Base-by-base conservation (phyloP, 208 protist species). In the Trypanosoma conorhini region DNA sequence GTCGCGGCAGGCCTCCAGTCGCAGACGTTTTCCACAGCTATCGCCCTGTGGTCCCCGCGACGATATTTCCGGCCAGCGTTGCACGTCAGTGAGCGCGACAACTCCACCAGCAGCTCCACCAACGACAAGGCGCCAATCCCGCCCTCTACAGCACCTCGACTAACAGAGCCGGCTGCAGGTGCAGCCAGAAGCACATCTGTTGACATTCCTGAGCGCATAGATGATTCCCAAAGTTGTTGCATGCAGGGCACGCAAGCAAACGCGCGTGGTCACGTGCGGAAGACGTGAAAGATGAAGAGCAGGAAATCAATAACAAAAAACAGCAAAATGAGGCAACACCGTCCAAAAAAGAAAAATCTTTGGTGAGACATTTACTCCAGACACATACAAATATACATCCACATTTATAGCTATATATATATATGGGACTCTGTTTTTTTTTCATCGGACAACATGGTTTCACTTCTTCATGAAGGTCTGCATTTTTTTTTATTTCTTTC, bases 31-130 rank as follows among this genome's bases (percentile, higher is more conserved):
- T 35, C 46, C 21, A n/a, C 22, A 22, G 33, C 3, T 40, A 50
- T 48, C n/a, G 5, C 19, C 24, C 38, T 40, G 30, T 61, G 35
- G 31, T 62, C 51, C 10, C 33, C 60, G 26, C 30, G 42, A 22
- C 28, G 40, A 40, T 56, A 68, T 28, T 31, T 57, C 48, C 12
- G 33, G 24, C 24, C 46, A 31, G 10, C 15, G 26, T 50, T 13
- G 21, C 9, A 38, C 8, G 42, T 22, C 31, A 75, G 19, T 0
- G 70, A 75, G 30, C 59, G 56, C 12, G 70, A 67, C 17, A 75
- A 50, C 26, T 69, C 70, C 40, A 69, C 30, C 26, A 75, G 55
- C 33, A 75, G 28, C 44, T 57, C 30, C 19, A 69, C 70, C 15
- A 75, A 50, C 12, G 70, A 75, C 30, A 26, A 38, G 21, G 40